Evolutionary conservation across 495 filamentous ascomycete species (phyloP).

Genomic region (Viridothelium virens): DNA sequence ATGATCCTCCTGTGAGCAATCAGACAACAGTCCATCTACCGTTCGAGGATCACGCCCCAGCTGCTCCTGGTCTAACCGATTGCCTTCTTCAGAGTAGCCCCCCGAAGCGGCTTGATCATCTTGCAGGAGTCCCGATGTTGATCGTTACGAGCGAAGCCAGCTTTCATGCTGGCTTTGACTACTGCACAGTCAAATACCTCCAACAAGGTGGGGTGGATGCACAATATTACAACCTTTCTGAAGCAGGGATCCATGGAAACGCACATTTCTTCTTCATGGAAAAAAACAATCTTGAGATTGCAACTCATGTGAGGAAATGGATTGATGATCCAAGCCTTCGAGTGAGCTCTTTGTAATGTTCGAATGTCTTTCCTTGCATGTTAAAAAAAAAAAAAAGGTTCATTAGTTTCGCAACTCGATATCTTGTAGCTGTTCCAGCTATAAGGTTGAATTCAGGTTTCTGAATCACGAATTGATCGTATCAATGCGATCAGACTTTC

Average conservation of each 20-base stretch:
- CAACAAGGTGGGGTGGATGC: constrained; percentile 47
- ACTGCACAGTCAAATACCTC: constrained; percentile 47
- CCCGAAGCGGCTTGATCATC: constrained; percentile 44
- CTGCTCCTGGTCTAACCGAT: constrained; percentile 8
- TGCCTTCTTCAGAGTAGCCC: constrained; percentile 46
- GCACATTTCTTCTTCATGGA: constrained; percentile 55
- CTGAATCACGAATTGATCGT: neutral
- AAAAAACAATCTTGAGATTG: constrained; percentile 46
- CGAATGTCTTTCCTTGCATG: neutral
- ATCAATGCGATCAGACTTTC: neutral
- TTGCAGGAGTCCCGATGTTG: constrained; percentile 41
- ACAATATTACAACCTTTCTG: constrained; percentile 40
- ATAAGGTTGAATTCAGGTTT: too few relatives aligned
- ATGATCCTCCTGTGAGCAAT: constrained; percentile 39
- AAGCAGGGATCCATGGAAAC: constrained; percentile 47
- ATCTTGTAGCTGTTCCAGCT: too few relatives aligned
- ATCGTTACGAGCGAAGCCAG: constrained; percentile 48
- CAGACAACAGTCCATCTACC: constrained; percentile 28
- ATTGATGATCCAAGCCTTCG: neutral
- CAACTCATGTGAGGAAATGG: neutral
- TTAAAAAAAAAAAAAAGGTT: neutral
- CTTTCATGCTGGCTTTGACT: constrained; percentile 51
- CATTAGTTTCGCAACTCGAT: neutral
- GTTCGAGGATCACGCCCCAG: constrained; percentile 9
- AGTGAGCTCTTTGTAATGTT: neutral